phyloP scores from a whole-genome alignment of 2,329 filamentous ascomycete genomes.

The Aureobasidium sp. region DNA sequence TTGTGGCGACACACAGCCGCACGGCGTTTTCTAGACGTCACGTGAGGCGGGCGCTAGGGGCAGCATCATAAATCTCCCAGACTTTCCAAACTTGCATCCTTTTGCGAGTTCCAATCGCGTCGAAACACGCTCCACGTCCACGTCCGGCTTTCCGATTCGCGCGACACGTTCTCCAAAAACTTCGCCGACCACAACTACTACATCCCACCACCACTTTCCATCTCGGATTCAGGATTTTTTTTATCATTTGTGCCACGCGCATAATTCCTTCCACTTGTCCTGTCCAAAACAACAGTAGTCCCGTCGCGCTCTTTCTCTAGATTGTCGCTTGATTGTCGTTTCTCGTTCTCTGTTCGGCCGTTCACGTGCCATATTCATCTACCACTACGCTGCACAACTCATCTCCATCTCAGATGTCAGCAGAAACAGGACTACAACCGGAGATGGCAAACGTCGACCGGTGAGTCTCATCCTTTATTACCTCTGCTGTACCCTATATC shows the following conservation, averaged over 20 bases:
- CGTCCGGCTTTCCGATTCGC: constrained; percentile 15
- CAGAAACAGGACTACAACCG: constrained; percentile 15
- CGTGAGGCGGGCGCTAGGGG: not conserved
- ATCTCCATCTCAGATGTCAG: constrained; percentile 10
- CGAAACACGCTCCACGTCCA: constrained; percentile 14
- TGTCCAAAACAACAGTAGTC: constrained; percentile 7
- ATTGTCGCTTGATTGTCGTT: constrained; percentile 14
- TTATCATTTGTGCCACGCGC: constrained; percentile 11
- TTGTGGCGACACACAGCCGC: constrained; percentile 3
- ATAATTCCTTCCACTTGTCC: constrained; percentile 4
- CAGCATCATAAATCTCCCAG: not conserved
- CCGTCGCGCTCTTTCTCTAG: constrained; percentile 5
- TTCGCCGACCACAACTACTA: not conserved
- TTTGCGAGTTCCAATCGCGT: constrained; percentile 12
- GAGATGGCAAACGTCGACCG: constrained; percentile 43
- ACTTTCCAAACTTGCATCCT: constrained; percentile 10
- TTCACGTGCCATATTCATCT: constrained; percentile 13
- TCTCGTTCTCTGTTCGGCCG: constrained; percentile 3
- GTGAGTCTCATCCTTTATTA: constrained; percentile 43
- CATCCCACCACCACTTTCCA: not conserved
- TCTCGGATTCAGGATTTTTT: not conserved
- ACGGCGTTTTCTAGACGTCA: not conserved
- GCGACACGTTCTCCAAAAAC: constrained; percentile 2
- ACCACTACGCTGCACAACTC: constrained; percentile 4
- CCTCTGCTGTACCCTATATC: constrained; percentile 15